Base-by-base conservation (phyloP, 495 filamentous ascomycete species). In the Thermochaetoides thermophila region DNA sequence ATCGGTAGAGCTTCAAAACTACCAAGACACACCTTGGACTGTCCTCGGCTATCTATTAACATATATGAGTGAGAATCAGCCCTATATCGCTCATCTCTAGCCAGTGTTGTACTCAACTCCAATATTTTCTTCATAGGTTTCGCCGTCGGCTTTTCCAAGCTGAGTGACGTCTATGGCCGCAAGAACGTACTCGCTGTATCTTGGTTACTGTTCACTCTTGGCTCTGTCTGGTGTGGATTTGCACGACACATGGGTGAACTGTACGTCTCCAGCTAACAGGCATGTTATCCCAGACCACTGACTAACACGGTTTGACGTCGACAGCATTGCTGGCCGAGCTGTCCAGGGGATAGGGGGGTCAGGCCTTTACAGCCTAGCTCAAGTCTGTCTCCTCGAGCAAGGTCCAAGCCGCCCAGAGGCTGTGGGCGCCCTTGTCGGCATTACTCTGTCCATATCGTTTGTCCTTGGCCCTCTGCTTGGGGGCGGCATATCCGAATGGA, bases 381-480 rank as follows among this genome's bases (percentile, higher is more conserved):
- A 73, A 21, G 55, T 75, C 3, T 67, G 66, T 16, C 46, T 68
- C 7, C 58, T 70, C 11, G 68, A 76, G 38, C 59, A 74, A 32
- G 61, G 67, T 0, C 66, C 54, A n/a, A 47, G 60, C 10, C 57
- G 63, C 20, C 61, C 61, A 4, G 54, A 56, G 37, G 35, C 63
- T 3, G 57, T 65, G 18, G 61, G 61, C 10, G 60, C 52, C 0
- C 26, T 66, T 37, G 43, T 66, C 1, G 63, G 61, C 17, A 35
- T 59, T 23, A 64, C 61, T 0, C 43, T 66, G 9, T 60, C 60
- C 9, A 45, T 62, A 3, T 63, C 61, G 3, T 64, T 59, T 34
- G 51, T 64, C 3, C 45, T 75, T 5, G 81, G 81, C 0, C 81
- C 80, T 1, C 45, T 85, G 3, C 55, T 84, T 2, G 80, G 80